Percentiles rank a stretch among this genome's conserved stretches.
These are phyloP conservation scores for Botrytis byssoidea DNA, from an alignment of 2,329 filamentous ascomycete species.

Conservation along the genomic window DNA sequence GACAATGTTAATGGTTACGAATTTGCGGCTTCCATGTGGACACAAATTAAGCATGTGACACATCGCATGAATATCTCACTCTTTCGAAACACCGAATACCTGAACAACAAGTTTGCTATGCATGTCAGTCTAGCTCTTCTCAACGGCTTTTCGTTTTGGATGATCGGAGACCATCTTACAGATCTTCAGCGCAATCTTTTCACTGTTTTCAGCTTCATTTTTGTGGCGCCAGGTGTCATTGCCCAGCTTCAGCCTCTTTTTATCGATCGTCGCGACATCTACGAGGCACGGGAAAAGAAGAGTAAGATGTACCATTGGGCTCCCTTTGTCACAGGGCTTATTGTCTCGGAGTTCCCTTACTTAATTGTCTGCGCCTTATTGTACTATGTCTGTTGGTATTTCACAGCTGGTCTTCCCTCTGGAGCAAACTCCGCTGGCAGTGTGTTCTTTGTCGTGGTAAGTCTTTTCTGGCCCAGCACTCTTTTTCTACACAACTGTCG, in stretches of 20 bases:
- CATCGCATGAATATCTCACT: constrained; percentile 47
- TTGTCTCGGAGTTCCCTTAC: constrained; percentile 48
- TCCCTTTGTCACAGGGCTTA: constrained; percentile 55
- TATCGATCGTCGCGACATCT: constrained; percentile 55
- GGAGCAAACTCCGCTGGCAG: constrained; percentile 48
- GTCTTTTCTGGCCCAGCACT: background rate
- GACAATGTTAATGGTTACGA: constrained; percentile 46
- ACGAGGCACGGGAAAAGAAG: constrained; percentile 58
- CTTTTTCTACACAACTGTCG: background rate
- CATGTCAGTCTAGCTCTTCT: constrained; percentile 56
- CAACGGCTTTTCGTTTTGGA: constrained; percentile 63
- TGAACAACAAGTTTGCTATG: constrained; percentile 50
- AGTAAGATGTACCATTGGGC: constrained; percentile 62
- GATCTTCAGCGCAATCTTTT: constrained; percentile 58
- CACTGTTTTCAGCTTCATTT: constrained; percentile 62
- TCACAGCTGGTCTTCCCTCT: constrained; percentile 52
- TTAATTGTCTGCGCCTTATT: constrained; percentile 45
- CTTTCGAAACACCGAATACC: constrained; percentile 61
- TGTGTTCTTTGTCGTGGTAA: constrained; percentile 50
- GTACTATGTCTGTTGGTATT: constrained; percentile 57
- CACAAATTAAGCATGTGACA: constrained; percentile 42
- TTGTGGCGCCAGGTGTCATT: constrained; percentile 57
- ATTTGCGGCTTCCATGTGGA: constrained; percentile 50
- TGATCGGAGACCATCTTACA: constrained; percentile 51
- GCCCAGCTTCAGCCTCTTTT: constrained; percentile 60